Conservation (phyloP, 495 filamentous ascomycete genomes). For the Xylaria nigripes region DNA sequence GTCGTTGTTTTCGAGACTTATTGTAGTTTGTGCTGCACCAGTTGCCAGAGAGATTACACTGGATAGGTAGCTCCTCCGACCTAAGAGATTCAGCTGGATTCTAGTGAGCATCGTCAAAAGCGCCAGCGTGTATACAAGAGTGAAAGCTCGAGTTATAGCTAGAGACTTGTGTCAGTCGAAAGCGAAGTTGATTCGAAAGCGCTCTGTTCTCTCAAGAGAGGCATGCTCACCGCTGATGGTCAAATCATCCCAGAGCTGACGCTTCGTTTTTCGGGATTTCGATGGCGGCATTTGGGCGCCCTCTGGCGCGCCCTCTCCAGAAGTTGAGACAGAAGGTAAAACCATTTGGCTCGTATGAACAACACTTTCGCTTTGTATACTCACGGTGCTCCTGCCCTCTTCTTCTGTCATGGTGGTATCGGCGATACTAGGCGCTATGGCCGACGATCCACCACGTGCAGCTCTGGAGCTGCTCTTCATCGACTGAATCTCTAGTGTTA, state of each 20-base stretch:
- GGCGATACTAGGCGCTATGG: slow-evolving; percentile 60
- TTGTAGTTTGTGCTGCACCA: slow-evolving; percentile 53
- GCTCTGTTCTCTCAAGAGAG: background rate
- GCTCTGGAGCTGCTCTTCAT: slow-evolving; percentile 75
- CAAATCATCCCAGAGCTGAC: slow-evolving; percentile 93
- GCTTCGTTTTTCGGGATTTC: slow-evolving; percentile 69
- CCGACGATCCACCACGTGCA: slow-evolving; percentile 50
- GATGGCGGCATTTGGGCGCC: slow-evolving; percentile 26
- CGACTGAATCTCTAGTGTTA: slow-evolving; percentile 85
- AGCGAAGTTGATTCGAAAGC: background rate
- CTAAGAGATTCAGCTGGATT: slow-evolving; percentile 94
- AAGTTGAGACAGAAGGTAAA: slow-evolving; percentile 31
- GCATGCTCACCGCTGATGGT: slow-evolving; percentile 75
- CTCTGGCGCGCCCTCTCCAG: slow-evolving; percentile 32
- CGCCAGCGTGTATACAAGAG: slow-evolving; percentile 82
- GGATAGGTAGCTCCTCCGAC: slow-evolving; percentile 87
- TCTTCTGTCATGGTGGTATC: slow-evolving; percentile 55
- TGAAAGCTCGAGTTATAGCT: slow-evolving; percentile 88
- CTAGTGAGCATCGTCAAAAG: slow-evolving; percentile 87
- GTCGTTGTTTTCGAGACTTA: slow-evolving; percentile 82
- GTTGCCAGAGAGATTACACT: slow-evolving; percentile 82
- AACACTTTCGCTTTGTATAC: slow-evolving; percentile 69
- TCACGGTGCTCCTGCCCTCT: slow-evolving; percentile 68
- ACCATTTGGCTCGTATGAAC: slow-evolving; percentile 69
- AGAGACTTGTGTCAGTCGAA: slow-evolving; percentile 21